Conservation (phyloP, 2,329 filamentous ascomycete species). For the Dothistroma septosporum region DNA sequence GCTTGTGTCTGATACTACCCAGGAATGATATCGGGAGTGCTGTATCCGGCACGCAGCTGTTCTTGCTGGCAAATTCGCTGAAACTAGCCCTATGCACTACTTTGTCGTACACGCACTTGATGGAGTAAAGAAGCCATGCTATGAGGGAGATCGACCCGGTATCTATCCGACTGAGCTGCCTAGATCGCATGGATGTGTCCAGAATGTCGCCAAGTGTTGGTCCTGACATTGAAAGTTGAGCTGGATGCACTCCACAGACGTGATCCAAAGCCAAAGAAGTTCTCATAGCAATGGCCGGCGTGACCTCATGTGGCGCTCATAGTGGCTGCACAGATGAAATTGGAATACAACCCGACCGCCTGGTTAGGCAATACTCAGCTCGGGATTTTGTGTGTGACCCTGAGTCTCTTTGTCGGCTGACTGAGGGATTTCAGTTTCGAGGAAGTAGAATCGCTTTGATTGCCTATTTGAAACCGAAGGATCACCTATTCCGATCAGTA, state of each 20-base stretch:
- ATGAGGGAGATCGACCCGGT: neutral
- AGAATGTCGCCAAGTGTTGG: neutral
- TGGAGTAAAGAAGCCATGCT: neutral
- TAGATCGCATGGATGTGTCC: neutral
- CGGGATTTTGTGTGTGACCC: neutral
- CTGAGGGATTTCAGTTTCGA: slow-evolving; percentile 1
- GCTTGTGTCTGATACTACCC: slow-evolving; percentile 19
- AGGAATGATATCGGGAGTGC: slow-evolving; percentile 13
- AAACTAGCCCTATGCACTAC: neutral
- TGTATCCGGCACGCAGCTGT: slow-evolving; percentile 9
- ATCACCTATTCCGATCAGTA: neutral
- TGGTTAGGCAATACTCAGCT: neutral
- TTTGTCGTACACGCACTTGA: neutral
- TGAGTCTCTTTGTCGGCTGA: neutral
- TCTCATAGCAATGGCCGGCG: neutral
- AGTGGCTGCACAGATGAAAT: neutral
- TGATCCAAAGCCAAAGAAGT: neutral
- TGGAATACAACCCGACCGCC: neutral
- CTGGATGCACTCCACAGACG: neutral
- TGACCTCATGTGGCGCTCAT: neutral
- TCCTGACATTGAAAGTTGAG: neutral
- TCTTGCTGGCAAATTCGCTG: slow-evolving; percentile 3
- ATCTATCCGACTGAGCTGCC: neutral
- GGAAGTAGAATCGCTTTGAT: neutral
- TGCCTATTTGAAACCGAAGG: neutral